Evolutionary conservation across 164 flowering plant species (phyloP), one percentile per base, ranked within the genome.

Genomic region (Malania oleifera): DNA sequence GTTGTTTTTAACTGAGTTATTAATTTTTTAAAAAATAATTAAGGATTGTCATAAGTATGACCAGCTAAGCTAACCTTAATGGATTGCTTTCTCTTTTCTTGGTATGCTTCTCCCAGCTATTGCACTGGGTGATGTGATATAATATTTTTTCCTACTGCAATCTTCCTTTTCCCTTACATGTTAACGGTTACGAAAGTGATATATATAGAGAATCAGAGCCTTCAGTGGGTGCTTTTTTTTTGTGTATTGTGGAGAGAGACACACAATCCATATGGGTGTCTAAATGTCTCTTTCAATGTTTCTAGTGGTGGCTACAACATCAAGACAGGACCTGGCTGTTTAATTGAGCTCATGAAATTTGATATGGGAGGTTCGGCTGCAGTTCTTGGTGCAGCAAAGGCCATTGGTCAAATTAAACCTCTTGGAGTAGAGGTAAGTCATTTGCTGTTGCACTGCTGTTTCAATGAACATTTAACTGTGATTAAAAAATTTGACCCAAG

Each of bases 361-460:
- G 98, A 93, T 44, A 92, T 92, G 98, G 96, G 97, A 45, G 98
- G 98, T 63, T 79, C 97, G 28, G 98, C 97, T n/a, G 98, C 98
- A 49, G 90, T 87, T 52, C 68, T 92, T 11, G 98, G 98, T 56
- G 95, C 98, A 31, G 98, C 98, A 59, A 93, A 87, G 74, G 97
- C 96, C 64, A 79, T 93, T 60, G 98, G 85, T 49, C 83, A 84
- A 75, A 87, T 93, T 44, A 93, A 90, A 68, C 98, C 98, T 68
- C 74, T 73, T 29, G 97, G 97, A 43, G 98, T 93, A 20, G 98
- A 89, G 97, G 98, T 72, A 63, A 68, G 75, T 34, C 23, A 13
- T 57, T 44, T 23, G 29, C 18, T 15, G 24, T 23, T 52, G 8
- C n/a, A n/a, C 5, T 53, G 14, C 43, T 26, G 25, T 52, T 61